These are phyloP conservation scores for Pseudonectria foliicola DNA, from an alignment of 2,329 filamentous ascomycete species.

Conservation along the genomic window DNA sequence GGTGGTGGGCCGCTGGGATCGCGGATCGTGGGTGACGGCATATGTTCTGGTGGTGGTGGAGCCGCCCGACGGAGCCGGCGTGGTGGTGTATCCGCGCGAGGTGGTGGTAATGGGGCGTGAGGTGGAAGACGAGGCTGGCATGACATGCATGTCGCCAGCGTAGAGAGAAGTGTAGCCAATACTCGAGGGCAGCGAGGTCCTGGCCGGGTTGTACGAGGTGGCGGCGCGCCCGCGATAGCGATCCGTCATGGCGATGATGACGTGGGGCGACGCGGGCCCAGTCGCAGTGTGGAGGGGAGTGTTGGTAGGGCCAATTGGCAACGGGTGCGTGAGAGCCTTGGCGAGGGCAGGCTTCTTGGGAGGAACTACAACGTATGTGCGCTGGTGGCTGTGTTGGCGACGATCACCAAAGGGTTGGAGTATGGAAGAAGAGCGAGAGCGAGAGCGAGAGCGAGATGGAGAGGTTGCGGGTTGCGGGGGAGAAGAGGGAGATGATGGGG, in stretches of 20 bases:
- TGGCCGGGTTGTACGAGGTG: slow-evolving; percentile 41
- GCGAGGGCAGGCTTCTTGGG: no score
- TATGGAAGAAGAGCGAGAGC: no score
- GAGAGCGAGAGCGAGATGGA: no score
- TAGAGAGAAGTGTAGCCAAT: slow-evolving; percentile 44
- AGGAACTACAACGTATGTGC: no score
- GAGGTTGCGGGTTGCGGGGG: no score
- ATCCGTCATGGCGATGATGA: slow-evolving; percentile 38
- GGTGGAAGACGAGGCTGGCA: slow-evolving; percentile 36
- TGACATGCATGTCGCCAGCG: slow-evolving; percentile 46
- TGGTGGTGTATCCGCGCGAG: slow-evolving; percentile 27
- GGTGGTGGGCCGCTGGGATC: slow-evolving; percentile 38
- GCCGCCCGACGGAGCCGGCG: slow-evolving; percentile 27
- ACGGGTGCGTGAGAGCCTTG: no score
- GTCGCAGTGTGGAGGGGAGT: slow-evolving; percentile 2
- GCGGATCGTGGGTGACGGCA: slow-evolving; percentile 46
- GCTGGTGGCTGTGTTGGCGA: no score
- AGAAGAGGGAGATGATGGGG: no score
- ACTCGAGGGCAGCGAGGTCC: slow-evolving; percentile 46
- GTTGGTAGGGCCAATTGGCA: no score
- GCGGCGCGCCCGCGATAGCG: slow-evolving; percentile 40
- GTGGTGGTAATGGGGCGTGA: slow-evolving; percentile 24
- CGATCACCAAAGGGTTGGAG: no score
- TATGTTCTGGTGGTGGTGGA: slow-evolving; percentile 48
- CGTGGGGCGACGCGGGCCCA: slow-evolving; percentile 8